Evolutionary conservation across 371 early-diverging fungal species (phyloP).

Genomic region (Rhizopus sp.): DNA sequence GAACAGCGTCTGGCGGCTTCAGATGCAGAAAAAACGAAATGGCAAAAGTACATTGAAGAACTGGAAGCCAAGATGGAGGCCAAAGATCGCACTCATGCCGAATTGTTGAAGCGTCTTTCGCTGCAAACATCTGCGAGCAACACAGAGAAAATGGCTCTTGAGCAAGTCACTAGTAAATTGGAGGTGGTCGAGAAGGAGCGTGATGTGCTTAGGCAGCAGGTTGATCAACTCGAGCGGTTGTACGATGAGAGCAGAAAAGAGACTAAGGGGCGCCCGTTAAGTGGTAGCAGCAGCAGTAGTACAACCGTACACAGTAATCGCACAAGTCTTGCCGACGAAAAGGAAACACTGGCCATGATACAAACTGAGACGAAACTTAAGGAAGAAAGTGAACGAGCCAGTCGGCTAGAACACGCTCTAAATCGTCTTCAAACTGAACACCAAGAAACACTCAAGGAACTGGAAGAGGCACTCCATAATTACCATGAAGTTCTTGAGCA

Average conservation of each 20-base stretch:
- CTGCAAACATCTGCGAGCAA: slow-evolving; percentile 3
- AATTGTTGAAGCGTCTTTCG: slow-evolving; percentile 22
- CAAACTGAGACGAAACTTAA: slow-evolving; percentile 15
- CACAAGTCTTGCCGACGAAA: slow-evolving; percentile 38
- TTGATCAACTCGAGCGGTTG: slow-evolving; percentile 2
- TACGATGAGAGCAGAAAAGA: background rate
- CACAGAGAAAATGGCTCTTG: slow-evolving; percentile 34
- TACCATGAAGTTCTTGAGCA: slow-evolving; percentile 27
- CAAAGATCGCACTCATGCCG: slow-evolving; percentile 20
- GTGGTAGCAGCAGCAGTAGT: slow-evolving; percentile 6
- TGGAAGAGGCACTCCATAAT: slow-evolving; percentile 25
- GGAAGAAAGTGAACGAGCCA: slow-evolving; percentile 20
- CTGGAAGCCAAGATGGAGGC: slow-evolving; percentile 28
- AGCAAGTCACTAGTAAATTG: slow-evolving; percentile 27
- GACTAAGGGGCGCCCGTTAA: background rate
- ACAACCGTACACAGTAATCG: slow-evolving; percentile 17
- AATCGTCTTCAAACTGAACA: slow-evolving; percentile 21
- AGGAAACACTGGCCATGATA: slow-evolving; percentile 26
- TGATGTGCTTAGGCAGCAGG: slow-evolving; percentile 23
- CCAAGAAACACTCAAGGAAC: slow-evolving; percentile 23
- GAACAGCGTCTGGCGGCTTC: slow-evolving; percentile 29
- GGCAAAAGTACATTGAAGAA: slow-evolving; percentile 15
- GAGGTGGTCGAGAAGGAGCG: slow-evolving; percentile 26
- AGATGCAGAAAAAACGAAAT: slow-evolving; percentile 21
- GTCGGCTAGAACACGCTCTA: slow-evolving; percentile 14